phyloP scores from a whole-genome alignment of 1,284 basidiomycete species.

The Moniliophthora roreri region DNA sequence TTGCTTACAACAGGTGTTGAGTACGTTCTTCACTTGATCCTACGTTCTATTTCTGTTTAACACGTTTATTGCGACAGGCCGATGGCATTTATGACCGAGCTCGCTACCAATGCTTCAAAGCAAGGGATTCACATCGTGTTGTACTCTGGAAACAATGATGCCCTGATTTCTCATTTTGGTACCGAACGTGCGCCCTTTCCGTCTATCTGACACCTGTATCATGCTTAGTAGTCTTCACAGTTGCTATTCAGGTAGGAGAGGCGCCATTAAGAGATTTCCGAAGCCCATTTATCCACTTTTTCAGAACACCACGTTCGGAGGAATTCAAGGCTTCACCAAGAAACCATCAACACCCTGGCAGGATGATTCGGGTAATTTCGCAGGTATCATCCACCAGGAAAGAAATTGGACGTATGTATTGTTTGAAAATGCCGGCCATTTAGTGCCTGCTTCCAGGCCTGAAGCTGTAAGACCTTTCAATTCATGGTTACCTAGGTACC shows the following conservation, averaged over 20 bases:
- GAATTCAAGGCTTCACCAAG: slow-evolving; percentile 68
- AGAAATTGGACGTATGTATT: slow-evolving; percentile 67
- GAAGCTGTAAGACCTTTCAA: slow-evolving; percentile 38
- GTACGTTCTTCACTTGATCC: slow-evolving; percentile 32
- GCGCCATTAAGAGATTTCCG: too few relatives aligned
- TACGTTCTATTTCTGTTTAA: slow-evolving; percentile 13
- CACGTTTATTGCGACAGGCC: slow-evolving; percentile 39
- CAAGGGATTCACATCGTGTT: slow-evolving; percentile 53
- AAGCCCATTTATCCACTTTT: too few relatives aligned
- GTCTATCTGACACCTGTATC: background rate
- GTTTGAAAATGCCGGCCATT: slow-evolving; percentile 56
- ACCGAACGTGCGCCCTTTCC: slow-evolving; percentile 50
- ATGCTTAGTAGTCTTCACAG: slow-evolving; percentile 31
- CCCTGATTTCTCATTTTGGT: slow-evolving; percentile 62
- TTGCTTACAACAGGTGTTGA: slow-evolving; percentile 21
- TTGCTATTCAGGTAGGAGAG: slow-evolving; percentile 56
- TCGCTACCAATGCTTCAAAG: slow-evolving; percentile 59
- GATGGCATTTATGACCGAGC: slow-evolving; percentile 61
- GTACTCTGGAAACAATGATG: slow-evolving; percentile 69
- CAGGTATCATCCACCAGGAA: slow-evolving; percentile 72
- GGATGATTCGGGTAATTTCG: slow-evolving; percentile 56
- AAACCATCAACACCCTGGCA: slow-evolving; percentile 66
- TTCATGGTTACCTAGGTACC: slow-evolving; percentile 2
- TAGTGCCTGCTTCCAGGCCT: slow-evolving; percentile 51
- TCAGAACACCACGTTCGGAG: slow-evolving; percentile 75